phyloP scores from a whole-genome alignment of 1,284 basidiomycete species.

The Grifola frondosa region DNA sequence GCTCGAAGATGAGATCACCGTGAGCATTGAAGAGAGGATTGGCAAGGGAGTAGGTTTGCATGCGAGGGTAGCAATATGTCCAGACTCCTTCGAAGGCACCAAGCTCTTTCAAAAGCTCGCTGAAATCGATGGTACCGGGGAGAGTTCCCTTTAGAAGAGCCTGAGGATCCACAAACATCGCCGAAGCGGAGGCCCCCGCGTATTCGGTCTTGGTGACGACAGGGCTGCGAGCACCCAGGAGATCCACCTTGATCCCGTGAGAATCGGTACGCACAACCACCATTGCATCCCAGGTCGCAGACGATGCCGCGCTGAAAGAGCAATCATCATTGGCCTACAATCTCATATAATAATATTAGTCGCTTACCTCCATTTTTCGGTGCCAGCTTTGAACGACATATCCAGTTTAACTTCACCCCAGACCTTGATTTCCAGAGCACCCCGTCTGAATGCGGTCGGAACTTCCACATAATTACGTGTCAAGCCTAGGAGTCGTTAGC shows the following conservation, averaged over 20 bases:
- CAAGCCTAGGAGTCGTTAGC: slow-evolving; percentile 23
- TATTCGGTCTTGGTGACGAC: slow-evolving; percentile 10
- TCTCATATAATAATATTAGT: background rate
- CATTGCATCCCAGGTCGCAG: slow-evolving; percentile 22
- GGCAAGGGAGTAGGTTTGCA: slow-evolving; percentile 7
- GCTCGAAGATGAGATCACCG: slow-evolving; percentile 15
- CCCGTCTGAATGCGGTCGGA: slow-evolving; percentile 26
- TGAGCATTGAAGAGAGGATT: slow-evolving; percentile 13
- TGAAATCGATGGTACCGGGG: slow-evolving; percentile 6
- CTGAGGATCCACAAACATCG: slow-evolving; percentile 2
- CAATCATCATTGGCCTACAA: background rate
- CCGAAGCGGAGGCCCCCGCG: slow-evolving; percentile 7
- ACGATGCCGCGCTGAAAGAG: slow-evolving; percentile 19
- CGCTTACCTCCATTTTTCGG: slow-evolving; percentile 22
- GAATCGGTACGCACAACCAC: slow-evolving; percentile 18
- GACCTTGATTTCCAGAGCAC: slow-evolving; percentile 29
- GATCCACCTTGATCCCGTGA: slow-evolving; percentile 20
- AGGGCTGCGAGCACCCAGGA: slow-evolving; percentile 17
- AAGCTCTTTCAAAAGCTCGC: slow-evolving; percentile 7
- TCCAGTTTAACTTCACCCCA: slow-evolving; percentile 28
- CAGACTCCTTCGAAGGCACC: slow-evolving; percentile 13
- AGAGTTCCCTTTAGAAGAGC: slow-evolving; percentile 2
- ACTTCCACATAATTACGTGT: slow-evolving; percentile 32
- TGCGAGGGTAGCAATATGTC: slow-evolving; percentile 8
- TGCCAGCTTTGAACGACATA: slow-evolving; percentile 21